phyloP scores from a whole-genome alignment of 345 rosid species.

The Eucalyptus pumila region DNA sequence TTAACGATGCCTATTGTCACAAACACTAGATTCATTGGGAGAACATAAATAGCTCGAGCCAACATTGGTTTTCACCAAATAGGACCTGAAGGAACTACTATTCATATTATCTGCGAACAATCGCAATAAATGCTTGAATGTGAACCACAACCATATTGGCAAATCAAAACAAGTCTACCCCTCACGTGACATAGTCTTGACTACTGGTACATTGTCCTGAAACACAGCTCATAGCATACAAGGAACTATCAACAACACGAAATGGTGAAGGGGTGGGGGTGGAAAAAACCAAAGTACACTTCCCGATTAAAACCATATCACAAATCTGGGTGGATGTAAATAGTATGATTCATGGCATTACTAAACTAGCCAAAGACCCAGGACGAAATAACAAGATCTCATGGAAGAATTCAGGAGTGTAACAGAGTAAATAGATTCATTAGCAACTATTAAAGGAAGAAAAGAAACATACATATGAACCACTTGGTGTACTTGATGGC shows the following conservation, averaged over 20 bases:
- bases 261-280: not conserved
- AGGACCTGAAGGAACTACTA: not conserved
- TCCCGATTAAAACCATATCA: not conserved
- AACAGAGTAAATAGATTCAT: not conserved
- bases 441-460: not conserved
- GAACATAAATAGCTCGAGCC: not conserved
- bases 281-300: not conserved
- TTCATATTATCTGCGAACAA: not conserved
- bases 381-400: not conserved
- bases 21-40: not conserved
- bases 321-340: not conserved
- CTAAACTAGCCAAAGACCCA: not conserved
- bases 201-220: not conserved
- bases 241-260: not conserved
- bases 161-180: not conserved
- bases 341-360: not conserved
- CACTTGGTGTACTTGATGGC: constrained; percentile 28
- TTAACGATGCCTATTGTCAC: not conserved
- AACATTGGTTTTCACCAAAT: not conserved
- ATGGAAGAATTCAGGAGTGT: not conserved
- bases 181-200: not conserved
- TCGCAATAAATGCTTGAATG: not conserved
- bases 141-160: not conserved
- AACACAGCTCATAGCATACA: not conserved
- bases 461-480: constrained; percentile 27